Percentiles rank a stretch among this genome's conserved stretches.
These are phyloP conservation scores for Aspergillus tamarii DNA, from an alignment of 2,329 filamentous ascomycete genomes.

Conservation along the genomic window DNA sequence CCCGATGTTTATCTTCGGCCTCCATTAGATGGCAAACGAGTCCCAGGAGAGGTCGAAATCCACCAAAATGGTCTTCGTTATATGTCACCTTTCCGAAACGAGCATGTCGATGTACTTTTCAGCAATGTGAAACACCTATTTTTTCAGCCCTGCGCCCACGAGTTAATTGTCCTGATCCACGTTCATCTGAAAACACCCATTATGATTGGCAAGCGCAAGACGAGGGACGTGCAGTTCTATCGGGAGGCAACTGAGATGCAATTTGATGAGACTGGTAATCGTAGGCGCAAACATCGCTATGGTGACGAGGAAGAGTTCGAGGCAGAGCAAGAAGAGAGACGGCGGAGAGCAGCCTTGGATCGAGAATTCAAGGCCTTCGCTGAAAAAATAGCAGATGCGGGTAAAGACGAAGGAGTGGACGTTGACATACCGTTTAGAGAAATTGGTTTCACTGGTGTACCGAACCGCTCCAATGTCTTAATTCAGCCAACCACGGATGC, in stretches of 20 bases:
- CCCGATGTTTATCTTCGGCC: constrained; percentile 96
- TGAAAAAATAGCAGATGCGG: constrained; percentile 96
- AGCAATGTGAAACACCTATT: constrained; percentile 98
- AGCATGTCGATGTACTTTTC: constrained; percentile 92
- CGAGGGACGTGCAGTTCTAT: constrained; percentile 98
- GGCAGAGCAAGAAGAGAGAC: constrained; percentile 93
- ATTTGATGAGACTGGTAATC: constrained; percentile 97
- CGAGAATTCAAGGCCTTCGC: constrained; percentile 95
- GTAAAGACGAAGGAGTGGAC: constrained; percentile 84
- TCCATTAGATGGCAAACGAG: constrained; percentile 93
- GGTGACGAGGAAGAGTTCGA: constrained; percentile 99
- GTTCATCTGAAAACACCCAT: constrained; percentile 98
- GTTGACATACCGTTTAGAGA: constrained; percentile 97
- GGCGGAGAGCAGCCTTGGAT: constrained; percentile 87
- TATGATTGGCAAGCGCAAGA: constrained; percentile 98
- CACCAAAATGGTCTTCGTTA: constrained; percentile 99
- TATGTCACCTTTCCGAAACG: constrained; percentile 75
- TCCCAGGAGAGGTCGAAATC: constrained; percentile 93
- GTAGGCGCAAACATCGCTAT: constrained; percentile 95
- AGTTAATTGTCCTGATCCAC: constrained; percentile 97
- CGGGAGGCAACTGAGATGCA: constrained; percentile 97
- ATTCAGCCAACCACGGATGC: constrained; percentile 97
- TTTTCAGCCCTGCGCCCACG: constrained; percentile 96
- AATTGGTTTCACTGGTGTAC: constrained; percentile 94
- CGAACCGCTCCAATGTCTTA: constrained; percentile 91